Conservation (phyloP, 129 eudicot species). For the Flaveria robusta region DNA sequence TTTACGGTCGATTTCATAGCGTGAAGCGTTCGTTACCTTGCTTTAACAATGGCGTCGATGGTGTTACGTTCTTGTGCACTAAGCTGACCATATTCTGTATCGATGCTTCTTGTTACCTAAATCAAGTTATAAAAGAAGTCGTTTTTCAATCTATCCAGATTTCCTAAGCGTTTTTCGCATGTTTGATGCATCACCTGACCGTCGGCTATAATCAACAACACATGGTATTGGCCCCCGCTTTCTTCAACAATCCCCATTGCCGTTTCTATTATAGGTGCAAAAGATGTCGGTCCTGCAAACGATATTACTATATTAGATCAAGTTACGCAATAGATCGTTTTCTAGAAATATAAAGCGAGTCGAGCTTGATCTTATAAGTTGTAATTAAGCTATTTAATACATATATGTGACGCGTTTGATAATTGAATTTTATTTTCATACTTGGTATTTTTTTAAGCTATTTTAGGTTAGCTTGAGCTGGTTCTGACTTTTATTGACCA, state of each 20-base stretch:
- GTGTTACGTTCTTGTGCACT: slow-evolving; percentile 77
- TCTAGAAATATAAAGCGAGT: too few relatives aligned
- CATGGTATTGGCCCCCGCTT: slow-evolving; percentile 81
- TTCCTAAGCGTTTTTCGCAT: background rate
- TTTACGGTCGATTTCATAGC: too few relatives aligned
- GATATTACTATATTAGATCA: background rate
- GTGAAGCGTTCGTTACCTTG: too few relatives aligned
- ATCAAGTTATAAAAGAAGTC: background rate
- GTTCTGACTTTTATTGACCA: background rate
- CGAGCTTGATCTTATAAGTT: background rate
- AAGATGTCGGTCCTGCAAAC: slow-evolving; percentile 71
- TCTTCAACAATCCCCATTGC: slow-evolving; percentile 69
- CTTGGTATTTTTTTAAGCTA: background rate
- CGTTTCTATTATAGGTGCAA: slow-evolving; percentile 76
- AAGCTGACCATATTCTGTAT: slow-evolving; percentile 44
- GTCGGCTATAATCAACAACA: slow-evolving; percentile 70
- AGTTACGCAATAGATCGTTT: background rate
- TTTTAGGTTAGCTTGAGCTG: background rate
- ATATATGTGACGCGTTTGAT: background rate
- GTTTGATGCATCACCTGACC: slow-evolving; percentile 57
- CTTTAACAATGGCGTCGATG: slow-evolving; percentile 74
- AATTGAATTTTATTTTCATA: too few relatives aligned
- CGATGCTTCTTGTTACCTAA: slow-evolving; percentile 74
- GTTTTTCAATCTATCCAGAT: background rate
- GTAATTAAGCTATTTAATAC: background rate